These are phyloP conservation scores for Lichenothelia convexa DNA, from an alignment of 495 filamentous ascomycete genomes.

Conservation along the genomic window DNA sequence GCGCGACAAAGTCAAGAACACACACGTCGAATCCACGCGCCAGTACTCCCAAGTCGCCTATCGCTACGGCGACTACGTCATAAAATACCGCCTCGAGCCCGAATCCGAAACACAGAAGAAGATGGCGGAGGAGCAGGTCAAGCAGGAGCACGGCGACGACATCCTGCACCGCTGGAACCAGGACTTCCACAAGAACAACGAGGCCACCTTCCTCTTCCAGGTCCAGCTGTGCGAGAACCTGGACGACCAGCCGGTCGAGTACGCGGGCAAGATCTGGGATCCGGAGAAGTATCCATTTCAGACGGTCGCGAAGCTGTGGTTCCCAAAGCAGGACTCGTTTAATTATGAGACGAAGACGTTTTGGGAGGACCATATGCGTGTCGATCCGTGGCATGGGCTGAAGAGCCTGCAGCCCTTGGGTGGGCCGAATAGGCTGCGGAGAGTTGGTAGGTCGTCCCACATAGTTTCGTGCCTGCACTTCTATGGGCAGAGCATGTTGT, in stretches of 20 bases:
- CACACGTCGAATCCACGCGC: constrained; percentile 25
- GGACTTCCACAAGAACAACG: constrained; percentile 25
- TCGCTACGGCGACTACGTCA: constrained; percentile 29
- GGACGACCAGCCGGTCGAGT: constrained; percentile 30
- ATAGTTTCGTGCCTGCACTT: neutral
- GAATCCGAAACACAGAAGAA: constrained; percentile 24
- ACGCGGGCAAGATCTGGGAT: constrained; percentile 30
- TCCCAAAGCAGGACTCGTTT: constrained; percentile 28
- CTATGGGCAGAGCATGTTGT: no score
- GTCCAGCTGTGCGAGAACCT: constrained; percentile 29
- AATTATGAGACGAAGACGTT: constrained; percentile 24
- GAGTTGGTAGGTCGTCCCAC: no score
- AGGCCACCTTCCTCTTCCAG: constrained; percentile 29
- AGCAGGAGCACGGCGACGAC: constrained; percentile 20
- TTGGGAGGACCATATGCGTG: constrained; percentile 30
- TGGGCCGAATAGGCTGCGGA: constrained; percentile 26
- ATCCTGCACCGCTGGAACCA: constrained; percentile 25
- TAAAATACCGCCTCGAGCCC: constrained; percentile 30
- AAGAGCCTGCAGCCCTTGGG: constrained; percentile 27
- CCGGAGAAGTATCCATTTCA: constrained; percentile 30
- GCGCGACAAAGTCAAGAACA: constrained; percentile 22
- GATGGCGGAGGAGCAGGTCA: constrained; percentile 23
- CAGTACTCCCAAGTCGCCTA: constrained; percentile 32
- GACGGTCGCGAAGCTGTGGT: constrained; percentile 25
- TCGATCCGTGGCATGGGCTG: constrained; percentile 29